Percentiles rank a stretch among this genome's conserved stretches.
Evolutionary conservation across 2,329 filamentous ascomycete species (phyloP).

Genomic region (Sporothrix variecibatus): DNA sequence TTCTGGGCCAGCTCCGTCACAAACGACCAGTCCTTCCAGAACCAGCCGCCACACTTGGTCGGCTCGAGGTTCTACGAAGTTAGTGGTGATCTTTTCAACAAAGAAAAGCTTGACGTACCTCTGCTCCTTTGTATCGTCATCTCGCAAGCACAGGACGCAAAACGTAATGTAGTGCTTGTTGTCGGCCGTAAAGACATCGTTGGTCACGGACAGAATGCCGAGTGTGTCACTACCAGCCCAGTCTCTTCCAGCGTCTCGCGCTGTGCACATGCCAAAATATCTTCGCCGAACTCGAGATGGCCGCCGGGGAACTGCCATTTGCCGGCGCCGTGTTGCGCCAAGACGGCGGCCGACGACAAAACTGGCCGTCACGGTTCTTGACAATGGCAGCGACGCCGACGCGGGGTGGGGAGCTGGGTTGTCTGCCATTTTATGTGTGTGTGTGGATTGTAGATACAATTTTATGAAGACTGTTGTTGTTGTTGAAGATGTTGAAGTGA

Average conservation of each 20-base stretch:
- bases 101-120: conserved; percentile 43
- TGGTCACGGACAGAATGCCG: conserved; percentile 62
- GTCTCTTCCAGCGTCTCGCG: conserved; percentile 74
- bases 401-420: conserved; percentile 34
- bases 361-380: conserved; percentile 43
- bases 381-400: conserved; percentile 55
- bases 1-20: conserved; percentile 40
- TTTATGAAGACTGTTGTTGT: neutral
- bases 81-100: neutral
- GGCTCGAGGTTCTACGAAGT: conserved; percentile 46
- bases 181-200: conserved; percentile 62
- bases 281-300: conserved; percentile 71
- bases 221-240: conserved; percentile 55
- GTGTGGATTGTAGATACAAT: neutral
- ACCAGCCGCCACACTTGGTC: conserved; percentile 54
- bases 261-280: conserved; percentile 60
- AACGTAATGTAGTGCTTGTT: conserved; percentile 74
- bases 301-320: conserved; percentile 69
- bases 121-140: conserved; percentile 48
- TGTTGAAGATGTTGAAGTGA: neutral
- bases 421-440: neutral
- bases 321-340: conserved; percentile 48
- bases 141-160: conserved; percentile 60
- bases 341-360: conserved; percentile 52
- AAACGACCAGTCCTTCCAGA: conserved; percentile 50